These are phyloP conservation scores for Mycothermus thermophilus DNA, from an alignment of 495 filamentous ascomycete species.

Conservation along the genomic window DNA sequence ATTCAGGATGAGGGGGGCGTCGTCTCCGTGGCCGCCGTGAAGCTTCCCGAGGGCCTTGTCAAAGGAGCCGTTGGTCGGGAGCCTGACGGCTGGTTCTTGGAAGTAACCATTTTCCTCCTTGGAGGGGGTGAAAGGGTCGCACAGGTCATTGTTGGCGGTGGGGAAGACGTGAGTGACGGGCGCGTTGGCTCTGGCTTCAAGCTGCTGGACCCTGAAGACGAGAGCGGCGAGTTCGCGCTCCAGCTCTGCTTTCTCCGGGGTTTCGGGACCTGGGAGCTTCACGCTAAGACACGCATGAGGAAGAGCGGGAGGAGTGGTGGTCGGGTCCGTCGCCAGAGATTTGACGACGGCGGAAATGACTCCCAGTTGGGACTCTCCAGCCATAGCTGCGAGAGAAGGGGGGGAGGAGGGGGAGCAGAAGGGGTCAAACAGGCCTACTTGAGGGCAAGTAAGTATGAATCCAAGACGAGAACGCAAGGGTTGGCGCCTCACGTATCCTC, in stretches of 20 bases:
- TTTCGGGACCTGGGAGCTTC: conserved; percentile 50
- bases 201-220: conserved; percentile 48
- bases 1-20: conserved; percentile 46
- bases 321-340: conserved; percentile 41
- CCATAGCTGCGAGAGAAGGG: conserved; percentile 28
- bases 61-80: conserved; percentile 29
- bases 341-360: conserved; percentile 50
- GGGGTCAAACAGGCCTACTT: not conserved
- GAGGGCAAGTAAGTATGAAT: no score
- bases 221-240: conserved; percentile 60
- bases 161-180: conserved; percentile 42
- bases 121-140: no score
- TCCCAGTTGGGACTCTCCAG: conserved; percentile 46
- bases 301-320: conserved; percentile 14
- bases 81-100: conserved; percentile 22
- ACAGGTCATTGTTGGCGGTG: no score
- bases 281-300: conserved; percentile 26
- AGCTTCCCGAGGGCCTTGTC: conserved; percentile 59
- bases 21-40: conserved; percentile 14
- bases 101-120: conserved; percentile 41
- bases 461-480: no score
- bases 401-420: conserved; percentile 6
- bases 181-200: conserved; percentile 51
- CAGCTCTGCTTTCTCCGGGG: conserved; percentile 49
- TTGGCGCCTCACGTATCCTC: no score